phyloP scores from a whole-genome alignment of 805 yeast genomes.

The Cyberlindnera petersonii region DNA sequence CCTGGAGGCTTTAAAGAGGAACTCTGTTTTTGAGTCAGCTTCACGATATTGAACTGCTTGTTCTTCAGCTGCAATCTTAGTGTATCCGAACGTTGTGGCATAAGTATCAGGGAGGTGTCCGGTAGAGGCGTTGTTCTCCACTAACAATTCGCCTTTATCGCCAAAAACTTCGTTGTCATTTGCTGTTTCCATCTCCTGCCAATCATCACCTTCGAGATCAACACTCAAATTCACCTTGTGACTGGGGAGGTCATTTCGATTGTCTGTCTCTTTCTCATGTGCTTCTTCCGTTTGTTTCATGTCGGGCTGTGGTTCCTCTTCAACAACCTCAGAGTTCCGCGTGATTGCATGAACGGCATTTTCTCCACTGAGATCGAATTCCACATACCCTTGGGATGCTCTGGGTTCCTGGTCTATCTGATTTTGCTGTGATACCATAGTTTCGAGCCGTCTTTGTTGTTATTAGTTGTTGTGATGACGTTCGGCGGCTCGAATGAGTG shows the following conservation, averaged over 20 bases:
- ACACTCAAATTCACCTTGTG: constrained; percentile 7
- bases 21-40: constrained; percentile 54
- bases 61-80: constrained; percentile 82
- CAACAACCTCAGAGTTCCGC: neutral
- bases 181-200: constrained; percentile 87
- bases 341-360: constrained; percentile 5
- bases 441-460: too few relatives aligned
- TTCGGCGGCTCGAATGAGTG: too few relatives aligned
- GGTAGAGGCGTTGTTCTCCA: constrained; percentile 23
- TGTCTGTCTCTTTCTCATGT: neutral
- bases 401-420: constrained; percentile 7
- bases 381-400: constrained; percentile 26
- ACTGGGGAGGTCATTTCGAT: neutral
- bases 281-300: neutral
- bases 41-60: constrained; percentile 70
- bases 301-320: neutral
- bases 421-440: neutral
- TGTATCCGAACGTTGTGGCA: constrained; percentile 53
- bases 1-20: constrained; percentile 37
- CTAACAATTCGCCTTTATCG: constrained; percentile 63
- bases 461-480: too few relatives aligned
- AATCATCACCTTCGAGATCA: constrained; percentile 42
- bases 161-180: constrained; percentile 77
- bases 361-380: constrained; percentile 32
- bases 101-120: constrained; percentile 2